Conservation (phyloP, 23 red algal genomes). For the Gracilaria domingensis region DNA sequence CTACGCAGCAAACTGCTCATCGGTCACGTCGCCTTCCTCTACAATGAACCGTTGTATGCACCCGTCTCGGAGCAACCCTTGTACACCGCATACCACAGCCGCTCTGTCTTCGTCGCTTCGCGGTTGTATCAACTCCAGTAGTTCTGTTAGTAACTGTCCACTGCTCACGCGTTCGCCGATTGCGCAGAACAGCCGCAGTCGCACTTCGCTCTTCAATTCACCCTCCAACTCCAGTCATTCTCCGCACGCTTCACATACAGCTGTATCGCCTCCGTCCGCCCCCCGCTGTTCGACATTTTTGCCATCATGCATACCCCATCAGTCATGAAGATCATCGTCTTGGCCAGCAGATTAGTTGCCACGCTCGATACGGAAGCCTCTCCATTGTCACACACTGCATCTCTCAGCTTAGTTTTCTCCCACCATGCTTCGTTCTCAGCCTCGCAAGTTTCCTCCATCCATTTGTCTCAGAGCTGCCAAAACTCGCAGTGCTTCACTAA, state of each 20-base stretch:
- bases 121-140: neutral
- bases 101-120: slow-evolving; percentile 22
- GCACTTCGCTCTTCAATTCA: neutral
- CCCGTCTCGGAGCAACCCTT: neutral
- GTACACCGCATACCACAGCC: slow-evolving; percentile 3
- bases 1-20: slow-evolving; percentile 21
- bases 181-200: neutral
- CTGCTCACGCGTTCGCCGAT: neutral
- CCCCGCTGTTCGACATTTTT: slow-evolving; percentile 15
- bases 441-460: neutral
- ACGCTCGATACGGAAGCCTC: slow-evolving; percentile 11
- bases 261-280: slow-evolving; percentile 9
- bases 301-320: slow-evolving; percentile 20
- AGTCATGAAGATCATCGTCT: slow-evolving; percentile 14
- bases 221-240: neutral
- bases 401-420: slow-evolving; percentile 16
- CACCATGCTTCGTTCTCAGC: neutral
- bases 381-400: neutral
- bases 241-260: neutral
- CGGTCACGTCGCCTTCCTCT: neutral
- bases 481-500: slow-evolving; percentile 60
- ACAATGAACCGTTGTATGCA: neutral
- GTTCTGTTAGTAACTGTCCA: neutral
- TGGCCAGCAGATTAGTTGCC: slow-evolving; percentile 7
- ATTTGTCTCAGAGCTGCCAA: slow-evolving; percentile 45